Conservation (phyloP, 495 filamentous ascomycete genomes). For the Lichenothelia convexa region DNA sequence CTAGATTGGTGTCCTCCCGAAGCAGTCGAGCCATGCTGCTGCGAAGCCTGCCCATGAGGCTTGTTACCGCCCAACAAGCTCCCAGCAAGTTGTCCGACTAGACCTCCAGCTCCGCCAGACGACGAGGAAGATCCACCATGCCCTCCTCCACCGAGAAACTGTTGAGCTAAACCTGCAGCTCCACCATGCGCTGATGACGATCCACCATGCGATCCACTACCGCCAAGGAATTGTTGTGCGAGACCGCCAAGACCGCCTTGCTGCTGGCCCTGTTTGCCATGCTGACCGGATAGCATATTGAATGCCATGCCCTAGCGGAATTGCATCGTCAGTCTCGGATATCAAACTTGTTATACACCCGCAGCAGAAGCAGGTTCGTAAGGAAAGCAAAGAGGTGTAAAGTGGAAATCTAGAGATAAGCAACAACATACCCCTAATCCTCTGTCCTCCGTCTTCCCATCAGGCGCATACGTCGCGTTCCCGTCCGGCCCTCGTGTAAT, state of each 20-base stretch:
- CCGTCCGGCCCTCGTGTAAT: constrained; percentile 18
- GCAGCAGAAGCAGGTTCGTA: background rate
- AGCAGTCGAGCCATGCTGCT: constrained; percentile 10
- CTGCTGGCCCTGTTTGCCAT: constrained; percentile 12
- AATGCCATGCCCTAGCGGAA: constrained; percentile 22
- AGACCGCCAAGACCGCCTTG: constrained; percentile 19
- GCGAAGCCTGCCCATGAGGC: constrained; percentile 15
- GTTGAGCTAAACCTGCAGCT: constrained; percentile 19
- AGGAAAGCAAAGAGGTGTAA: background rate
- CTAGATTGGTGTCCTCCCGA: constrained; percentile 10
- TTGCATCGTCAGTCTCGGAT: too few relatives aligned
- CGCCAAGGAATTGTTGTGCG: constrained; percentile 23
- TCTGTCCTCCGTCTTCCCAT: constrained; percentile 10
- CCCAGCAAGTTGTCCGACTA: constrained; percentile 21
- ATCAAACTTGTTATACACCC: constrained; percentile 1
- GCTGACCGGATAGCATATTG: constrained; percentile 19
- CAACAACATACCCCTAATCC: constrained; percentile 17
- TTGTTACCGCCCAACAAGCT: constrained; percentile 20
- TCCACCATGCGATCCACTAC: constrained; percentile 17
- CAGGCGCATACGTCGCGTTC: constrained; percentile 5
- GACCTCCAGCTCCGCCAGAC: constrained; percentile 11
- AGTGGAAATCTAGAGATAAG: background rate
- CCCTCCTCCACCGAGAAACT: constrained; percentile 21
- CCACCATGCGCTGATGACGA: constrained; percentile 15
- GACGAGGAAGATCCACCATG: constrained; percentile 11